Base-by-base conservation (phyloP, 164 flowering plant genomes). In the Kalanchoe fedtschenkoi region DNA sequence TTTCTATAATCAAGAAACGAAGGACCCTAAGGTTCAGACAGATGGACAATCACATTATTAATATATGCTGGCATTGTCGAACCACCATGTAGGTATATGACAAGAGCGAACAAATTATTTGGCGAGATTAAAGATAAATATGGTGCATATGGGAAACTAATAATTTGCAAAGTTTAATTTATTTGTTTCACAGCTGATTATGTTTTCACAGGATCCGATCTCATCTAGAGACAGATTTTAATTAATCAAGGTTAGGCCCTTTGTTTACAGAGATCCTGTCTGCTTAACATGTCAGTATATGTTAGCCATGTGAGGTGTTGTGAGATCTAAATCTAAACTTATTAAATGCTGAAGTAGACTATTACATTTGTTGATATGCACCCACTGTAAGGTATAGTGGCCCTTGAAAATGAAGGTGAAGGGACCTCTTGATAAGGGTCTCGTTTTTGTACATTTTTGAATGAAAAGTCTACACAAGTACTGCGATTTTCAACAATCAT, bases 311-410 rank as follows among this genome's bases (percentile, higher is more conserved):
- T 56, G 58, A 55, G 58, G 33, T 55, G 58, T 55, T 55, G 15
- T 11, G 10, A 56, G 60, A 30, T 30, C 34, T 58, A 17, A 32
- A 30, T 33, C 13, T 32, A 8, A 22, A 30, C 35, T 29, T 32
- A 58, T 58, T 58, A 16, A 58, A 58, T 58, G 61, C 38, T 30
- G 38, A 58, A 58, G 38, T 58, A 34, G 35, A 58, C 34, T 21
- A 30, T 0, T 58, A 30, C 35, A 47, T 7, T 58, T 29, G 35
- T 33, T 14, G 37, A 2, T 32, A 34, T 34, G 26, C 16, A 8
- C 35, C 39, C 38, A 30, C 38, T 57, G 60, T 32, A 30, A 34
- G 60, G 60, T 16, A 30, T 44, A 44, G 17, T 17, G 24, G 22
- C 51, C 22, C 6, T 43, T n/a, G n/a, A n/a, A 43, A 43, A 0